These are phyloP conservation scores for Wickerhamia fluorescens DNA, from an alignment of 805 yeast genomes.

Conservation along the genomic window DNA sequence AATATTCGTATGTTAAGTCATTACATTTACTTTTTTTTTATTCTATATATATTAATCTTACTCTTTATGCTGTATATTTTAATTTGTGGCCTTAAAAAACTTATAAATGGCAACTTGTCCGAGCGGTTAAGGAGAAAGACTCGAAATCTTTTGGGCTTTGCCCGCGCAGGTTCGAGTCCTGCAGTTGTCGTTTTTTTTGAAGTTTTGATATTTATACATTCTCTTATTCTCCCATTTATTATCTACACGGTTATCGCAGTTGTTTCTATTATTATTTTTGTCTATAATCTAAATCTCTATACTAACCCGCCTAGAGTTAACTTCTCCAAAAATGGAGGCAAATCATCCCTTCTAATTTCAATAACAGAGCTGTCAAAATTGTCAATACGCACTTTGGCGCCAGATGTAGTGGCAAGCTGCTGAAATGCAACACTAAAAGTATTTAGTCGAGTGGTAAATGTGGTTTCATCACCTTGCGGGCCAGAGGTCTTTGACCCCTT, in stretches of 20 bases:
- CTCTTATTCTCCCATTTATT: too few species aligned
- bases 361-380: conserved; percentile 93
- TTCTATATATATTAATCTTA: too few species aligned
- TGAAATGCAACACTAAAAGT: conserved; percentile 90
- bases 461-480: conserved; percentile 12
- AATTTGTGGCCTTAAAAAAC: too few species aligned
- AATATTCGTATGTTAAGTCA: too few species aligned
- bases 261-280: too few species aligned
- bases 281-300: neutral
- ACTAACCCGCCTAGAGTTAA: conserved; percentile 37
- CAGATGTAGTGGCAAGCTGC: conserved; percentile 74
- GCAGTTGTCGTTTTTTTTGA: conserved; percentile 40
- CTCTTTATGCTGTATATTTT: too few species aligned
- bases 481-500: conserved; percentile 26
- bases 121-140: conserved; percentile 54
- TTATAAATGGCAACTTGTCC: conserved; percentile 41
- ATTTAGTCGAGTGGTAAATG: conserved; percentile 51
- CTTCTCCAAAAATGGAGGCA: conserved; percentile 79
- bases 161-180: conserved; percentile 61
- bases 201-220: neutral
- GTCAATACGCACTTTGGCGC: conserved; percentile 85
- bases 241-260: too few species aligned
- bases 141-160: conserved; percentile 55
- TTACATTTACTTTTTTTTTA: too few species aligned
- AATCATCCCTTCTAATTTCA: conserved; percentile 81